Evolutionary conservation across 2,329 filamentous ascomycete species (phyloP).

Genomic region (Seiridium cupressi): DNA sequence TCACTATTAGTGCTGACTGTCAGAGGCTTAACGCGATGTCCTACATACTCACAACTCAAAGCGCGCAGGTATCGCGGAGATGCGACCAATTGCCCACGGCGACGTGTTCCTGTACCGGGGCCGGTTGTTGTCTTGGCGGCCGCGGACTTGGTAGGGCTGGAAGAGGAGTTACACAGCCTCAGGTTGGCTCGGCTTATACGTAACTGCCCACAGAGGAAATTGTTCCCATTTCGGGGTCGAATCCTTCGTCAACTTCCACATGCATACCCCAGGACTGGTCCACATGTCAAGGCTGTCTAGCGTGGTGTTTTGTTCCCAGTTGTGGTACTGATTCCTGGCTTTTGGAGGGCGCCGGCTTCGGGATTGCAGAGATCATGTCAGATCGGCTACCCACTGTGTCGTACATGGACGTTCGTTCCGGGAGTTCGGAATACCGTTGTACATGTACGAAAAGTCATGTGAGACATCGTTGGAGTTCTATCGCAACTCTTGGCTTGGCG

Average conservation of each 20-base stretch:
- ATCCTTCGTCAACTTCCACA: background rate
- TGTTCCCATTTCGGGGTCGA: background rate
- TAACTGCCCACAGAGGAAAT: background rate
- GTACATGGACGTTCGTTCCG: too few relatives aligned
- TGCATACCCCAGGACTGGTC: background rate
- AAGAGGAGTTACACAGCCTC: background rate
- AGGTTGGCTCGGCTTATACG: background rate
- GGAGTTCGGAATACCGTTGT: too few relatives aligned
- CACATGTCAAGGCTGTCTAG: conserved; percentile 1
- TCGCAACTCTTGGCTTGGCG: too few relatives aligned
- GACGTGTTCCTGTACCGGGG: too few relatives aligned
- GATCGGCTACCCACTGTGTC: too few relatives aligned
- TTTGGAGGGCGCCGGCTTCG: background rate
- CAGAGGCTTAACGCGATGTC: background rate
- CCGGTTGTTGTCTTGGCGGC: too few relatives aligned
- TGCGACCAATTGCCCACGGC: too few relatives aligned
- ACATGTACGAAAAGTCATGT: too few relatives aligned
- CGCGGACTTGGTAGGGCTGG: background rate
- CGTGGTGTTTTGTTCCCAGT: background rate
- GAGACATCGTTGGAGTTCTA: too few relatives aligned
- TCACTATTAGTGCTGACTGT: background rate
- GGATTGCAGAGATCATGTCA: background rate
- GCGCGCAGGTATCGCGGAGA: too few relatives aligned
- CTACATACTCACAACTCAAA: too few relatives aligned
- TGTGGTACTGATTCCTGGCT: background rate